Evolutionary conservation across 106 monocot genomes (phyloP).

Genomic region (Dendrobium catenatum): DNA sequence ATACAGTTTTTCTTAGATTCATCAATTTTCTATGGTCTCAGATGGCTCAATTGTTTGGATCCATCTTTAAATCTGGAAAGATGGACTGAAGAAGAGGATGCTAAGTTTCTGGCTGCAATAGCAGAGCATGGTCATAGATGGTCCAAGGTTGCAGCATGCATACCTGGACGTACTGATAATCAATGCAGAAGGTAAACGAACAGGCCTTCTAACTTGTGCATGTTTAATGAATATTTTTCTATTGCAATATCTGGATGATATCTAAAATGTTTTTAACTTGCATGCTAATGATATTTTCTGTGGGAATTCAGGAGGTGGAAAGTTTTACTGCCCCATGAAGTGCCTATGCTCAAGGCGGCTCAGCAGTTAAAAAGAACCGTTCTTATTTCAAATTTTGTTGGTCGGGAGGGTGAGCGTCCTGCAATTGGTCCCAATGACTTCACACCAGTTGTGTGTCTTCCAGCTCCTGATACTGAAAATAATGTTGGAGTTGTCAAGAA

Average conservation of each 20-base stretch:
- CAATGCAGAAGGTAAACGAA: slow-evolving; percentile 74
- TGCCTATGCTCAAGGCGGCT: slow-evolving; percentile 38
- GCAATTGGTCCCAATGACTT: slow-evolving; percentile 82
- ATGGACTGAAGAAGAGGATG: slow-evolving; percentile 93
- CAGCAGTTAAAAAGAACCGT: slow-evolving; percentile 56
- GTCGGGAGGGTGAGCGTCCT: slow-evolving; percentile 70
- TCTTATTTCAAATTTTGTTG: slow-evolving; percentile 91
- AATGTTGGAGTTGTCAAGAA: slow-evolving; percentile 8
- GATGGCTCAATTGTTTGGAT: slow-evolving; percentile 96
- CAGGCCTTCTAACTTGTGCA: background rate
- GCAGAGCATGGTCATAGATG: slow-evolving; percentile 57
- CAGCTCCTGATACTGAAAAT: slow-evolving; percentile 14
- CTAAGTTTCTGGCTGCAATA: slow-evolving; percentile 59
- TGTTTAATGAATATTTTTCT: background rate
- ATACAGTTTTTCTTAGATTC: background rate
- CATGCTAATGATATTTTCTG: slow-evolving; percentile 4
- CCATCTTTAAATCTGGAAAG: slow-evolving; percentile 59
- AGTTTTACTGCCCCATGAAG: slow-evolving; percentile 59
- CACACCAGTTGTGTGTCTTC: slow-evolving; percentile 16
- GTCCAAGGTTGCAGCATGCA: slow-evolving; percentile 68
- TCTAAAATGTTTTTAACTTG: background rate
- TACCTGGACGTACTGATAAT: slow-evolving; percentile 81
- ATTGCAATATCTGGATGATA: background rate
- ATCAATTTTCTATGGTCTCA: slow-evolving; percentile 18
- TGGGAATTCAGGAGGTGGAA: slow-evolving; percentile 78